phyloP scores from a whole-genome alignment of 2,329 filamentous ascomycete genomes.

The Triangularia setosa region DNA sequence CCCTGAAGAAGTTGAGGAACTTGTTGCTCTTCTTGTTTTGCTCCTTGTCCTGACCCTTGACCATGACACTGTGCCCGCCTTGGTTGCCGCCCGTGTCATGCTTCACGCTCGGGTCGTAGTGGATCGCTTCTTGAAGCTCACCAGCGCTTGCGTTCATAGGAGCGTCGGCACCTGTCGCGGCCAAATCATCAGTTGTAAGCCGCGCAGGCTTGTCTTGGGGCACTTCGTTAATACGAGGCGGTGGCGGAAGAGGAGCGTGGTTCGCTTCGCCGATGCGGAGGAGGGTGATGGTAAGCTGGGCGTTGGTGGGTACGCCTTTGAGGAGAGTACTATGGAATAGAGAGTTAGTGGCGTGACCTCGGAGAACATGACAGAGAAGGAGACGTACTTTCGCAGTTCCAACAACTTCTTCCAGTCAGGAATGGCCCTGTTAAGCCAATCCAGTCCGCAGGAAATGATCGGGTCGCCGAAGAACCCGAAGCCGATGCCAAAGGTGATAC shows the following conservation, averaged over 20 bases:
- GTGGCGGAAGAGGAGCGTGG: constrained; percentile 69
- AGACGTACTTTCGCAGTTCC: constrained; percentile 60
- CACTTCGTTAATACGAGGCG: constrained; percentile 36
- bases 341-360: background rate
- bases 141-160: constrained; percentile 58
- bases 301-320: constrained; percentile 80
- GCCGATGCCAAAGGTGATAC: constrained; percentile 62
- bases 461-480: constrained; percentile 79
- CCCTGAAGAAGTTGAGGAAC: constrained; percentile 64
- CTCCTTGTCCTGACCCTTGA: constrained; percentile 40
- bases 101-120: constrained; percentile 37
- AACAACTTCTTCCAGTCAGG: constrained; percentile 74
- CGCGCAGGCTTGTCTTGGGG: constrained; percentile 36
- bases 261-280: constrained; percentile 79
- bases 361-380: constrained; percentile 13
- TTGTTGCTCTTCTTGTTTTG: constrained; percentile 39
- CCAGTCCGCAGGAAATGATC: constrained; percentile 57
- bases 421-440: constrained; percentile 55
- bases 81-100: constrained; percentile 34
- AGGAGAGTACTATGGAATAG: constrained; percentile 52
- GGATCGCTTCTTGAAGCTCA: constrained; percentile 63
- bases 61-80: constrained; percentile 41
- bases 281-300: constrained; percentile 75
- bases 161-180: constrained; percentile 41
- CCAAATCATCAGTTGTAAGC: constrained; percentile 46